Percentiles rank a stretch among this genome's conserved stretches.
phyloP scores from a whole-genome alignment of 805 yeast genomes.

The Yamadazyma sp. region DNA sequence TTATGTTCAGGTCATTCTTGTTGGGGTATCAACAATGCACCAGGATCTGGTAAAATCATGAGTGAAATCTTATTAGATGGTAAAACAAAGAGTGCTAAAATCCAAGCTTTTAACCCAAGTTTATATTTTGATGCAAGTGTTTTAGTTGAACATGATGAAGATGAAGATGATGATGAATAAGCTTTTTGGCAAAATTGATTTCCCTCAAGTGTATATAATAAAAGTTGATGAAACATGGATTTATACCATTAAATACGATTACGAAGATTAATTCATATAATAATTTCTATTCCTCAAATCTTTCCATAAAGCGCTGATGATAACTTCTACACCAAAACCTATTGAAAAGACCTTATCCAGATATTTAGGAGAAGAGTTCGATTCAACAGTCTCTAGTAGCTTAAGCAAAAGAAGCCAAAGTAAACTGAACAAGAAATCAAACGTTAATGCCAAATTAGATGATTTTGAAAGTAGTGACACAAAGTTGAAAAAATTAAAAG shows the following conservation, averaged over 20 bases:
- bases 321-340: conserved; percentile 3
- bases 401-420: not conserved
- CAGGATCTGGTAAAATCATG: conserved; percentile 92
- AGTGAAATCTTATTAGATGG: conserved; percentile 88
- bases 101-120: conserved; percentile 80
- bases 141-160: conserved; percentile 22
- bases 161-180: conserved; percentile 11
- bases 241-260: no score
- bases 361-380: conserved; percentile 7
- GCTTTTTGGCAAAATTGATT: no score
- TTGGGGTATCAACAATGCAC: conserved; percentile 98
- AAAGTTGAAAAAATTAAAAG: no score
- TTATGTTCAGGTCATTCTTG: conserved; percentile 94
- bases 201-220: no score
- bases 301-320: not conserved
- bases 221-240: no score
- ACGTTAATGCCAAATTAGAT: no score
- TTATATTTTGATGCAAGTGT: conserved; percentile 77
- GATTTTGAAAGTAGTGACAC: no score
- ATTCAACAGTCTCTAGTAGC: conserved; percentile 11
- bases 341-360: not conserved
- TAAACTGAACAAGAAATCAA: not conserved
- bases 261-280: no score
- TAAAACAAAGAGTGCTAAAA: conserved; percentile 69
- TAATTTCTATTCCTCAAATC: no score